These are phyloP conservation scores for Candida piceae DNA, from an alignment of 805 yeast genomes.

Conservation along the genomic window DNA sequence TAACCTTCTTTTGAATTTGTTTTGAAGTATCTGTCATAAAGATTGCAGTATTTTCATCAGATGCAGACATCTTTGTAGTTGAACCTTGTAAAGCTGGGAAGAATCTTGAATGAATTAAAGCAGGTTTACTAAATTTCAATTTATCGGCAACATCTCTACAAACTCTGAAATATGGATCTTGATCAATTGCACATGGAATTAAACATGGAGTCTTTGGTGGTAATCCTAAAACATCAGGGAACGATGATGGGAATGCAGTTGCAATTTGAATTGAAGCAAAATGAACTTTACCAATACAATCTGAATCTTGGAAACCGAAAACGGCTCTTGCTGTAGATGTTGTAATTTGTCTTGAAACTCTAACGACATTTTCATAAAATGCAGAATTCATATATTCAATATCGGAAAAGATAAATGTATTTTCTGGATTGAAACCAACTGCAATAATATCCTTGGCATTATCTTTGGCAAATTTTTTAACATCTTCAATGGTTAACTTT, in stretches of 20 bases:
- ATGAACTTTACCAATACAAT: slow-evolving; percentile 90
- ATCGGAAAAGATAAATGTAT: slow-evolving; percentile 93
- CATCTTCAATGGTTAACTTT: slow-evolving; percentile 83
- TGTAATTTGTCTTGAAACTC: slow-evolving; percentile 90
- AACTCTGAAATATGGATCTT: slow-evolving; percentile 96
- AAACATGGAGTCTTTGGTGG: slow-evolving; percentile 90
- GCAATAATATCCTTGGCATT: slow-evolving; percentile 92
- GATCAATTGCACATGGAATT: slow-evolving; percentile 99
- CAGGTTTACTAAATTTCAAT: slow-evolving; percentile 83
- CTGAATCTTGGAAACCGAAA: slow-evolving; percentile 92
- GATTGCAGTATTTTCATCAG: slow-evolving; percentile 84
- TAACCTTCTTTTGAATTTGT: slow-evolving; percentile 88
- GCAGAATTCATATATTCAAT: slow-evolving; percentile 89
- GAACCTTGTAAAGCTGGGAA: slow-evolving; percentile 99
- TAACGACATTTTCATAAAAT: slow-evolving; percentile 89
- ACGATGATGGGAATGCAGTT: slow-evolving; percentile 91
- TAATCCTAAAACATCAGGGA: slow-evolving; percentile 85
- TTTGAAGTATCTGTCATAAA: slow-evolving; percentile 94
- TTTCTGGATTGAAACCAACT: slow-evolving; percentile 90
- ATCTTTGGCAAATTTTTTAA: slow-evolving; percentile 69
- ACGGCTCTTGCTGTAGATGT: slow-evolving; percentile 97
- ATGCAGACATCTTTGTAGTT: slow-evolving; percentile 93
- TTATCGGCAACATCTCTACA: slow-evolving; percentile 97
- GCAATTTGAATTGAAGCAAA: slow-evolving; percentile 96
- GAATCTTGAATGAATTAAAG: slow-evolving; percentile 88